These are phyloP conservation scores for Huntiella decipiens DNA, from an alignment of 2,329 filamentous ascomycete species.

Conservation along the genomic window DNA sequence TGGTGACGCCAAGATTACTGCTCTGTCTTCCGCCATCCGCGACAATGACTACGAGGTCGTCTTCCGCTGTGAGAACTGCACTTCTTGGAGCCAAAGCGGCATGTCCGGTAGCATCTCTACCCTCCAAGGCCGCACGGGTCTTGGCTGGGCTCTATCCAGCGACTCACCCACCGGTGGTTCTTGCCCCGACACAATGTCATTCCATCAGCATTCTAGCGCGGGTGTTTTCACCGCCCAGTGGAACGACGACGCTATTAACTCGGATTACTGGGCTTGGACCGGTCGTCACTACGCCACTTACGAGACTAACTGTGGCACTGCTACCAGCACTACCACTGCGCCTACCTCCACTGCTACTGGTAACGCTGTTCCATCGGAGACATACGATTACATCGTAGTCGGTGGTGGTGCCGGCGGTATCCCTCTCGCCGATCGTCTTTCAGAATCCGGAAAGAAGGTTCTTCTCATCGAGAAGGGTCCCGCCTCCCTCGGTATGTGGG, in stretches of 20 bases:
- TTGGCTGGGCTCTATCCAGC: constrained; percentile 38
- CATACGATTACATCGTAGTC: constrained; percentile 42
- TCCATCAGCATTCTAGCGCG: constrained; percentile 32
- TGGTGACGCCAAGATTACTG: constrained; percentile 41
- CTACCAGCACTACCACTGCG: background rate
- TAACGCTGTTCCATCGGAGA: constrained; percentile 6
- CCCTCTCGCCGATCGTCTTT: constrained; percentile 34
- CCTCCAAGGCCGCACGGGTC: constrained; percentile 23
- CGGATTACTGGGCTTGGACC: constrained; percentile 22
- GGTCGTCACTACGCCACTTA: background rate
- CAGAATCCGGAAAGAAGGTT: constrained; percentile 44
- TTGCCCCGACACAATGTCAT: constrained; percentile 25
- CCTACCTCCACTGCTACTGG: constrained; percentile 17
- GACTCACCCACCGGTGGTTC: constrained; percentile 22
- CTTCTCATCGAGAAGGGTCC: constrained; percentile 43
- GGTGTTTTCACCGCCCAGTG: constrained; percentile 26
- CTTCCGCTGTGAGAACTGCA: constrained; percentile 15
- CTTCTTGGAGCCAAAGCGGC: constrained; percentile 32
- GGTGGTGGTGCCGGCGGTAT: constrained; percentile 45
- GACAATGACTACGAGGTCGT: constrained; percentile 40
- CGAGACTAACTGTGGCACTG: constrained; percentile 12
- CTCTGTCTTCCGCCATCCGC: constrained; percentile 39
- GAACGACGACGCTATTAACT: constrained; percentile 14
- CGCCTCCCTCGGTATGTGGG: constrained; percentile 44
- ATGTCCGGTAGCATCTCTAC: constrained; percentile 25